A percentile compares a stretch with the other conserved stretches of the same genome.
phyloP scores from a whole-genome alignment of 768 basidiomycete species.

The Trametes cinnabarina region DNA sequence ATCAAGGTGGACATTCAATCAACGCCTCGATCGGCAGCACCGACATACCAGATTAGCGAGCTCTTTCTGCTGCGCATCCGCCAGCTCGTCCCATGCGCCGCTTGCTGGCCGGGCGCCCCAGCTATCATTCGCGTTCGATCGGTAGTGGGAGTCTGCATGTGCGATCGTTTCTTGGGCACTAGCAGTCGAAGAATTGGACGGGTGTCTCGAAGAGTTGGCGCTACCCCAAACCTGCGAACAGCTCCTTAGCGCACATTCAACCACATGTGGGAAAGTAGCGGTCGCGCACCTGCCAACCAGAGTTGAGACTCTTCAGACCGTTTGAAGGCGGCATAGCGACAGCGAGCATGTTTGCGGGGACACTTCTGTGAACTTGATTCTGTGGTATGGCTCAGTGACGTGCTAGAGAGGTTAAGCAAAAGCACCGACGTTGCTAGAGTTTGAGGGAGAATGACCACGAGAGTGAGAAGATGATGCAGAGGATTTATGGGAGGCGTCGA shows the following conservation, averaged over 20 bases:
- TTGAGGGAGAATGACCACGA: conserved; percentile 57
- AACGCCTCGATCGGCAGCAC: background rate
- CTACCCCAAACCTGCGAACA: conserved; percentile 57
- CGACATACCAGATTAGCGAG: conserved; percentile 47
- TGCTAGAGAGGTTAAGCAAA: conserved; percentile 33
- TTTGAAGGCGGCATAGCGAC: conserved; percentile 48
- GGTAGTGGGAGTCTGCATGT: conserved; percentile 47
- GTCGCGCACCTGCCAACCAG: conserved; percentile 65
- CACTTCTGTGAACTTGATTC: conserved; percentile 40
- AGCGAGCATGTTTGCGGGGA: conserved; percentile 51
- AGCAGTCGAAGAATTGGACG: conserved; percentile 59
- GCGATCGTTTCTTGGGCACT: conserved; percentile 49
- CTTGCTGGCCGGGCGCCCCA: conserved; percentile 54
- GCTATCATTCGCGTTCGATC: conserved; percentile 45
- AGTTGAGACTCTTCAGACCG: conserved; percentile 51
- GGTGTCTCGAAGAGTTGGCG: conserved; percentile 49
- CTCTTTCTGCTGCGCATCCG: conserved; percentile 49
- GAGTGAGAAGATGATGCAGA: conserved; percentile 71
- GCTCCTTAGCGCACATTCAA: conserved; percentile 5
- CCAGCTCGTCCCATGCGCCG: conserved; percentile 60
- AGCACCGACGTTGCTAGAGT: conserved; percentile 52
- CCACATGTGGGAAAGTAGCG: conserved; percentile 9
- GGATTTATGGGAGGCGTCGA: conserved; percentile 53
- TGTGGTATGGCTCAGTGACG: background rate
- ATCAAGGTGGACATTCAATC: background rate